These are phyloP conservation scores for Elongisporangium undulatum DNA, from an alignment of 352 stramenopile species.

Conservation along the genomic window DNA sequence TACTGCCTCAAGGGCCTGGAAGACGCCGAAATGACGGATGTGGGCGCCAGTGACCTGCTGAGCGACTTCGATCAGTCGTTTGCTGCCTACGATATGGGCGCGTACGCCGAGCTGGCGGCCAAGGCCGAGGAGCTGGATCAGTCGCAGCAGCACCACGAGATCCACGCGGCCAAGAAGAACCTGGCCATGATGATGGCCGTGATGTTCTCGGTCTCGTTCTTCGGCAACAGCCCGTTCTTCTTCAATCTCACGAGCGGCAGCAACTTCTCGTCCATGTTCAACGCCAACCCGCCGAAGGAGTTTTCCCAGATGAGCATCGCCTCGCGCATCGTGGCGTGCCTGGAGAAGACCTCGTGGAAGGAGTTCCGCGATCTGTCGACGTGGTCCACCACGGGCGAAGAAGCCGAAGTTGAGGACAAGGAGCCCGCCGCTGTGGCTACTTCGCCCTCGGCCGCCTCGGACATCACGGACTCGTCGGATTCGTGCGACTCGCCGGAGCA, in stretches of 20 bases:
- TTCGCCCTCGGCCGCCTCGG: slow-evolving; percentile 64
- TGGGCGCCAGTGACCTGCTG: slow-evolving; percentile 64
- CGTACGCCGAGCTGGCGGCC: neutral
- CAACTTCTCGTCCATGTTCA: slow-evolving; percentile 82
- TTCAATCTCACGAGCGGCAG: slow-evolving; percentile 69
- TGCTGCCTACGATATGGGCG: slow-evolving; percentile 13
- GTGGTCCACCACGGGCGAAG: slow-evolving; percentile 46
- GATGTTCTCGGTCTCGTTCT: slow-evolving; percentile 86
- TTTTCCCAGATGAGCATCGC: slow-evolving; percentile 85
- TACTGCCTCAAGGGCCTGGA: slow-evolving; percentile 54
- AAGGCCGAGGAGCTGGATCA: slow-evolving; percentile 26
- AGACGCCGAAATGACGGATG: slow-evolving; percentile 42
- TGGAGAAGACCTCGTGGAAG: slow-evolving; percentile 89
- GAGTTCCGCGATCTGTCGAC: slow-evolving; percentile 80
- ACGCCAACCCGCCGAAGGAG: slow-evolving; percentile 66
- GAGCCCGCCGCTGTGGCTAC: slow-evolving; percentile 9
- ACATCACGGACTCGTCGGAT: slow-evolving; percentile 60
- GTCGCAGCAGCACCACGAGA: slow-evolving; percentile 54
- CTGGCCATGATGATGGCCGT: slow-evolving; percentile 87
- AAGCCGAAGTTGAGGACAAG: slow-evolving; percentile 11
- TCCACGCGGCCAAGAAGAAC: slow-evolving; percentile 87
- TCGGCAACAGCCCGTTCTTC: slow-evolving; percentile 68
- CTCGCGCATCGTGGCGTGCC: slow-evolving; percentile 75
- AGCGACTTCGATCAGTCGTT: slow-evolving; percentile 75
- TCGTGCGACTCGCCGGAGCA: slow-evolving; percentile 50